These are phyloP conservation scores for Linnemannia zychae DNA, from an alignment of 192 early-diverging fungal species.

Conservation along the genomic window DNA sequence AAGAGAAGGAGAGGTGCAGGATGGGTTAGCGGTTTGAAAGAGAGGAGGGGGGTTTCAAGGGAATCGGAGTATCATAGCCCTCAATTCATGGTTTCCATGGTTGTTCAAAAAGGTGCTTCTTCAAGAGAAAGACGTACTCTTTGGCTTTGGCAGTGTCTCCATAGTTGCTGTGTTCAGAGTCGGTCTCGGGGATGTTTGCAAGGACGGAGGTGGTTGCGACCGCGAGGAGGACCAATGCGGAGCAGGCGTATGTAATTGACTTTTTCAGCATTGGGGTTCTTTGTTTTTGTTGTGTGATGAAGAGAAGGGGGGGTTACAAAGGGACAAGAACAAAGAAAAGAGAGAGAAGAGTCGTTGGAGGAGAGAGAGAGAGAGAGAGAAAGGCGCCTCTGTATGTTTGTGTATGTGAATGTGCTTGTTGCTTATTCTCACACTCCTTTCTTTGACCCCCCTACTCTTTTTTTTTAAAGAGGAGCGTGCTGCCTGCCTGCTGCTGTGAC, in stretches of 20 bases:
- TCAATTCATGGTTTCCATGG: neutral
- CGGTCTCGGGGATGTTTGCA: conserved; percentile 33
- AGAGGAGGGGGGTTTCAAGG: neutral
- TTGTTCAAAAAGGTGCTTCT: no score
- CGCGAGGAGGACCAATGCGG: conserved; percentile 2
- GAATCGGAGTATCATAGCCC: neutral
- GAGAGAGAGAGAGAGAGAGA: neutral
- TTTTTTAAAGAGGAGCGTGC: neutral
- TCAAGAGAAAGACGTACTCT: conserved; percentile 42
- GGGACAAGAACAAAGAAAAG: neutral
- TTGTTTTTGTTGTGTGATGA: neutral
- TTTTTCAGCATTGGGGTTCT: neutral
- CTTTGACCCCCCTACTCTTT: neutral
- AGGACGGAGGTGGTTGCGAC: neutral
- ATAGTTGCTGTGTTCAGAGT: conserved; percentile 68
- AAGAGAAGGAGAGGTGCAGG: neutral
- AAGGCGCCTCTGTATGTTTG: neutral
- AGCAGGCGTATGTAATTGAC: neutral
- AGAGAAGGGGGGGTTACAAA: neutral
- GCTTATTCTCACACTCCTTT: conserved; percentile 4
- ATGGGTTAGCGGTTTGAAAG: no score
- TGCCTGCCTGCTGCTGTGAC: neutral
- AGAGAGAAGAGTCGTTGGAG: neutral
- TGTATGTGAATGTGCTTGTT: neutral
- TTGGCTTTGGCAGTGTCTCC: conserved; percentile 64